Conservation (phyloP, 2,329 filamentous ascomycete genomes). For the Calonectria hongkongensis region DNA sequence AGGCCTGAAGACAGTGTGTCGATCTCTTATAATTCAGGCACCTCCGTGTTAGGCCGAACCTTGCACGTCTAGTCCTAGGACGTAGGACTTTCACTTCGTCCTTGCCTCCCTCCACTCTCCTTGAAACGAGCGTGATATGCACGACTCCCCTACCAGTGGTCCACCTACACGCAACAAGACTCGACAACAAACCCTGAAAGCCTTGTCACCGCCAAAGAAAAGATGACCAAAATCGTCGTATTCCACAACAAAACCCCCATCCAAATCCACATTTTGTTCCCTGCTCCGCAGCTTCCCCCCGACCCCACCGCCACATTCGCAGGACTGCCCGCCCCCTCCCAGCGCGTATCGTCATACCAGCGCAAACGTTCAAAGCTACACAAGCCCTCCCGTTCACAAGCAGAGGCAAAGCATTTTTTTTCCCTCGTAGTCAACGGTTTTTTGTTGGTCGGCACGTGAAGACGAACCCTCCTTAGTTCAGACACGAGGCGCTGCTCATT, state of each 20-base stretch:
- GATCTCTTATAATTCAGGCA: conserved; percentile 31
- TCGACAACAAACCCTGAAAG: conserved; percentile 30
- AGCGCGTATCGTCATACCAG: conserved; percentile 7
- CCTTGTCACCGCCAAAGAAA: conserved; percentile 27
- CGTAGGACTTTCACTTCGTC: conserved; percentile 36
- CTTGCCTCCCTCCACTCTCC: conserved; percentile 30
- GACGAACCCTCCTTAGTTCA: neutral
- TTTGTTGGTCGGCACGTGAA: conserved; percentile 11
- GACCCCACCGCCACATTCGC: conserved; percentile 23
- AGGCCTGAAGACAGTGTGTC: neutral
- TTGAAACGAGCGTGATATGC: conserved; percentile 39
- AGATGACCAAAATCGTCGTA: conserved; percentile 24
- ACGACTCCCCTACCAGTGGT: conserved; percentile 26
- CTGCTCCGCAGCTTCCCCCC: conserved; percentile 1
- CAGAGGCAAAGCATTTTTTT: neutral
- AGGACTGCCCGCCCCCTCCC: conserved; percentile 9
- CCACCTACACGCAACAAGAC: conserved; percentile 31
- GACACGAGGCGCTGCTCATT: neutral
- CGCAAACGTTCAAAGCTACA: conserved; percentile 1
- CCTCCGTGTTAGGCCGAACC: conserved; percentile 21
- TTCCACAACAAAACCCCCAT: conserved; percentile 1
- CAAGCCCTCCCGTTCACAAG: conserved; percentile 15
- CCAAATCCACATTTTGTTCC: conserved; percentile 15
- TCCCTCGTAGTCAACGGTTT: neutral
- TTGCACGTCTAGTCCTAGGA: conserved; percentile 29